These are phyloP conservation scores for Ilex aquifolium DNA, from an alignment of 257 asterid species.

Conservation along the genomic window DNA sequence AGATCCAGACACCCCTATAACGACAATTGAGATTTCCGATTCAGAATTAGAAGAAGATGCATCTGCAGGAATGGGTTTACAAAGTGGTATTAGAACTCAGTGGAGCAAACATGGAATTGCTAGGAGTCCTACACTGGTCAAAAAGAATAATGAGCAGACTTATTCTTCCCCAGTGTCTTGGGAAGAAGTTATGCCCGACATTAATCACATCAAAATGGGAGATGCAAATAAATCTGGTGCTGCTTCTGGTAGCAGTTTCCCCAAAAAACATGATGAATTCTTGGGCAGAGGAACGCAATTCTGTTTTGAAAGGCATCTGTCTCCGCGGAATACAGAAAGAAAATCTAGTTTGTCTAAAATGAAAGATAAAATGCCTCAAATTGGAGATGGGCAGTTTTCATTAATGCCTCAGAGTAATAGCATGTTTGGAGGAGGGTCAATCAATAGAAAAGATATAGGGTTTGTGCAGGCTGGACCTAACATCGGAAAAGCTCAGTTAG, in stretches of 20 bases:
- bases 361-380: conserved; percentile 27
- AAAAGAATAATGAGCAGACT: conserved; percentile 20
- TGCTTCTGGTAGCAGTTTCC: conserved; percentile 14
- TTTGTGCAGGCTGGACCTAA: neutral
- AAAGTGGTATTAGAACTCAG: conserved; percentile 14
- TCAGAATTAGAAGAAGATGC: conserved; percentile 33
- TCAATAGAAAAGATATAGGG: conserved; percentile 11
- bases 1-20: conserved; percentile 22
- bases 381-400: conserved; percentile 20
- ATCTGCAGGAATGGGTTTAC: conserved; percentile 13
- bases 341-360: conserved; percentile 13
- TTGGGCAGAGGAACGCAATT: conserved; percentile 19
- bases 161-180: conserved; percentile 7
- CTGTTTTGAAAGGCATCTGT: conserved; percentile 10
- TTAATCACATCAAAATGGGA: conserved; percentile 10
- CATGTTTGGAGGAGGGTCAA: conserved; percentile 25
- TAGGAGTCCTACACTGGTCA: conserved; percentile 21
- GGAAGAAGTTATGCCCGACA: conserved; percentile 14
- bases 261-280: conserved; percentile 14
- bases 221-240: conserved; percentile 14
- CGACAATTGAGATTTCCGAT: conserved; percentile 25
- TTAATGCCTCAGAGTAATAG: conserved; percentile 21
- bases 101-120: conserved; percentile 25
- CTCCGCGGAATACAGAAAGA: conserved; percentile 18
- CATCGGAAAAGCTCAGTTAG: conserved; percentile 1